Conservation (phyloP, 2,329 filamentous ascomycete species). For the Cercospora sojina region DNA sequence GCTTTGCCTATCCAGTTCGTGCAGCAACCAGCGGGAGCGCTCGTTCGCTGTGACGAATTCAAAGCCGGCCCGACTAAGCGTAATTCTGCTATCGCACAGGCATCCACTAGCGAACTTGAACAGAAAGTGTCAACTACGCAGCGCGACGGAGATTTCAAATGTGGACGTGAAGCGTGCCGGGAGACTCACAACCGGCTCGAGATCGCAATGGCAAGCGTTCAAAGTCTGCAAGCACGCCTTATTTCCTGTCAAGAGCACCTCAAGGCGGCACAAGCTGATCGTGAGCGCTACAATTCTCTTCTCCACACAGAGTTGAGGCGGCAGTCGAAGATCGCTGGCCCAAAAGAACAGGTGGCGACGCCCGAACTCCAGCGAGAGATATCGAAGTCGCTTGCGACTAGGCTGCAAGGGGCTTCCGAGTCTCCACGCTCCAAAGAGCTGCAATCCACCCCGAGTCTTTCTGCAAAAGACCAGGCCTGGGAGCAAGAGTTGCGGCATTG, state of each 20-base stretch:
- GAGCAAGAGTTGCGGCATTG: conserved; percentile 32
- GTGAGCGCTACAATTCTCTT: conserved; percentile 43
- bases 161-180: neutral
- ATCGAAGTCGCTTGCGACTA: neutral
- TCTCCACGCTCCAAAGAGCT: neutral
- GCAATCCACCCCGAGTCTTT: neutral
- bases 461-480: conserved; percentile 27
- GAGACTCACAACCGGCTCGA: neutral
- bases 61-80: neutral
- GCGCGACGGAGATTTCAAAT: neutral
- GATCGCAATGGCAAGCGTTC: neutral
- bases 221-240: neutral
- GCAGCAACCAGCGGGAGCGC: neutral
- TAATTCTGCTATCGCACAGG: neutral
- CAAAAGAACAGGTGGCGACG: conserved; percentile 14
- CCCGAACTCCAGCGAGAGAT: conserved; percentile 25
- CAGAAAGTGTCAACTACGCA: neutral
- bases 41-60: neutral
- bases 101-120: neutral
- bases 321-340: conserved; percentile 32
- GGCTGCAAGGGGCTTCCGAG: conserved; percentile 1
- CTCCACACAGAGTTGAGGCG: conserved; percentile 44
- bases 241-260: conserved; percentile 4
- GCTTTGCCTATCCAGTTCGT: neutral
- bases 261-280: conserved; percentile 34